phyloP scores from a whole-genome alignment of 176 grass and related monocot genomes.

The Bothriochloa decipiens region DNA sequence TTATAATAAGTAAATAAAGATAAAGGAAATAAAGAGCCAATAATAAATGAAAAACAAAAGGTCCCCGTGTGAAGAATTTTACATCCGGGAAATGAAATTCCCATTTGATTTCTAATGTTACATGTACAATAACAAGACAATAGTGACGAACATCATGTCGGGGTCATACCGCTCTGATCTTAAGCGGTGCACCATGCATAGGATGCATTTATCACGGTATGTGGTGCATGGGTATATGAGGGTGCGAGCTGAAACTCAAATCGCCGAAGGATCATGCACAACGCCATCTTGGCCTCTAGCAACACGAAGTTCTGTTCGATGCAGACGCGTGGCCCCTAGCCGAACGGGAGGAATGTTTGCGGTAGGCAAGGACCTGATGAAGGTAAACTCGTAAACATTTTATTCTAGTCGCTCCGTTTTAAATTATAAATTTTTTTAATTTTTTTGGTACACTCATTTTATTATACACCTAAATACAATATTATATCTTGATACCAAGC shows the following conservation, averaged over 20 bases:
- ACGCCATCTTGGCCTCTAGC: constrained; percentile 56
- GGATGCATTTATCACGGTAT: constrained; percentile 41
- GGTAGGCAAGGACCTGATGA: constrained; percentile 53
- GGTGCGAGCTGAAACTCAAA: constrained; percentile 54
- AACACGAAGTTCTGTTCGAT: constrained; percentile 64
- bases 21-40: too few species aligned
- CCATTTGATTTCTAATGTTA: too few species aligned
- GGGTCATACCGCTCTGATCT: constrained; percentile 32
- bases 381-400: background rate
- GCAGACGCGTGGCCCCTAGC: constrained; percentile 56
- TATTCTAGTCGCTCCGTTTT: too few species aligned
- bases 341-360: constrained; percentile 56
- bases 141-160: background rate
- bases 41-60: too few species aligned
- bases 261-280: constrained; percentile 49
- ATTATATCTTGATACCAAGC: too few species aligned
- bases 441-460: too few species aligned
- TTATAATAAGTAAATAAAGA: too few species aligned
- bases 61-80: too few species aligned
- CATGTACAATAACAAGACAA: too few species aligned
- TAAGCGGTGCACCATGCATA: constrained; percentile 56
- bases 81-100: too few species aligned
- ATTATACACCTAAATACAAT: too few species aligned
- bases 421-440: too few species aligned
- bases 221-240: constrained; percentile 47